Base-by-base conservation (phyloP, 2,329 filamentous ascomycete species). In the Lecanicillium sp. region DNA sequence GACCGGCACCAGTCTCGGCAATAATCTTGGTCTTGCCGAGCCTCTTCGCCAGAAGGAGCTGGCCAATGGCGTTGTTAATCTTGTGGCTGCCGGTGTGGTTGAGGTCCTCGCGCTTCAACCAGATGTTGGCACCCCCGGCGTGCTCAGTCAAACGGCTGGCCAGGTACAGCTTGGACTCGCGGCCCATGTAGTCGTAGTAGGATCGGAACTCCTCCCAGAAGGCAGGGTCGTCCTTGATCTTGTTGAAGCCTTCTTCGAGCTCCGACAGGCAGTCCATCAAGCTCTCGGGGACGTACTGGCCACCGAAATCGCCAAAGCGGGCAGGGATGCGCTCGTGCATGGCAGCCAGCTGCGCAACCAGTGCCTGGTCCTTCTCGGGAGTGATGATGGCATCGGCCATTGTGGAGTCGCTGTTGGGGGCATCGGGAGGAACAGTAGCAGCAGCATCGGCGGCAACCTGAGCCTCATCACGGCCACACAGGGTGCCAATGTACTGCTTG, bases 11-110 rank as follows among this genome's bases (percentile, higher is more conserved):
- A 13, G 92, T 98, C 68, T 98, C 92, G 35, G 92, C 92, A 51
- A 98, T 98, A 53, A 98, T 97, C 60, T 88, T 84, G 5, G 82
- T 96, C 76, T 98, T 98, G 36, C 92, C 92, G 35, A 98, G 66
- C 45, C 87, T 74, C 51, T 76, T 76, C 2, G 92, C 92, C 29
- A 98, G 69, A 12, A 98, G 75, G 35, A 96, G 80, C 62, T 98
- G 92, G 3, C 92, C 92, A 8, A 98, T 71, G 1, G 92, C 92
- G 55, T 98, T 98, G 72, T 98, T 98, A 72, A 98, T 97, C 76
- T 98, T 98, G 74, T 98, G 92, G 46, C 86, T 94, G 49, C 92
- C 92, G 8, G 92, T 97, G 61, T 98, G 92, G 65, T 97, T 97
- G 41, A 97, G 71, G 59, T 98, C 92, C 66, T 98, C 92, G 52